A percentile compares a stretch with the other conserved stretches of the same genome.
phyloP scores from a whole-genome alignment of 176 grass and related monocot species.

The Hsuehochloa calcarea region DNA sequence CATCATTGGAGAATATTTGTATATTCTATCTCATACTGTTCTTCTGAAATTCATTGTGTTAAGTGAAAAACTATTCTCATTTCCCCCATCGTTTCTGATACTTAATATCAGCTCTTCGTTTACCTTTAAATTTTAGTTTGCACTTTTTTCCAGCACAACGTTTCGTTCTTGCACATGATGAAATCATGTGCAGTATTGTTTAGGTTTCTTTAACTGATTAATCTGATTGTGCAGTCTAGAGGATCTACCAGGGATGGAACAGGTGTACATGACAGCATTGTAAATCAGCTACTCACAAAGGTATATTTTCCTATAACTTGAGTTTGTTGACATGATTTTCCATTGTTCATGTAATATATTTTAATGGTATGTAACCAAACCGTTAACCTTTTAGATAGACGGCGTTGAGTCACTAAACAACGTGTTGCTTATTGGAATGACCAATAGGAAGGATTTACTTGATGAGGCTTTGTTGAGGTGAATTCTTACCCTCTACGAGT shows the following conservation, averaged over 20 bases:
- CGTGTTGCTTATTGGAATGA: conserved; percentile 99
- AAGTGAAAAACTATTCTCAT: neutral
- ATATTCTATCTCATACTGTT: neutral
- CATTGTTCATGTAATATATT: too few species aligned
- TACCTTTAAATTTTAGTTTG: neutral
- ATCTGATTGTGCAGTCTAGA: conserved; percentile 67
- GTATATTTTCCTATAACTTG: conserved; percentile 20
- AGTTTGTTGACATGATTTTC: too few species aligned
- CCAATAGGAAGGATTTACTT: conserved; percentile 95
- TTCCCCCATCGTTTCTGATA: neutral
- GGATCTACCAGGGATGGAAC: conserved; percentile 88
- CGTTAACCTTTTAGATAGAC: conserved; percentile 61
- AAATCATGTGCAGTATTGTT: too few species aligned
- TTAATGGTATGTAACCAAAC: neutral
- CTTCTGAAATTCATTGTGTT: neutral
- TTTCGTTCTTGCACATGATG: too few species aligned
- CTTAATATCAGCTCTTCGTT: neutral
- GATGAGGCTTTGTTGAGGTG: conserved; percentile 95
- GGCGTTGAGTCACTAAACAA: conserved; percentile 93
- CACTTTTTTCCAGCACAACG: too few species aligned
- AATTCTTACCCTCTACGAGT: conserved; percentile 12
- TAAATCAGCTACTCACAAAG: conserved; percentile 96
- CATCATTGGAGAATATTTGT: neutral
- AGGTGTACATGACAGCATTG: conserved; percentile 92
- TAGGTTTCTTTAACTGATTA: conserved; percentile 26